Evolutionary conservation across 2,329 filamentous ascomycete species (phyloP).

Genomic region (Zymoseptoria brevis): DNA sequence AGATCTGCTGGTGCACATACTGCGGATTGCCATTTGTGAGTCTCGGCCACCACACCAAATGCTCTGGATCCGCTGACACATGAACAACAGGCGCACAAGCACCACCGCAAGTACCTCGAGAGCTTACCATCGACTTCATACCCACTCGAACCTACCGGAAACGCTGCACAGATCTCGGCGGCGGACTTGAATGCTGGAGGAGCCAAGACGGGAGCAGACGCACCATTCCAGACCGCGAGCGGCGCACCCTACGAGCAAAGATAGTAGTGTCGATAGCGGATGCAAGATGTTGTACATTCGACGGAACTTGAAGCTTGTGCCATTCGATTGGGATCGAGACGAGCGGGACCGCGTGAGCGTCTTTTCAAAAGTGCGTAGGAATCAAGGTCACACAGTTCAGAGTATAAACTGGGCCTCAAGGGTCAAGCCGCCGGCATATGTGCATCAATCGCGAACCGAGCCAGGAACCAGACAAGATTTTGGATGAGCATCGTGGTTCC

Average conservation of each 20-base stretch:
- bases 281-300: constrained; percentile 1
- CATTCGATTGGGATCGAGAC: background rate
- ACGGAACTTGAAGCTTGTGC: background rate
- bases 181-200: constrained; percentile 23
- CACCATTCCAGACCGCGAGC: constrained; percentile 46
- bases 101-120: constrained; percentile 77
- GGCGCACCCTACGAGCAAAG: constrained; percentile 53
- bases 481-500: too few relatives aligned
- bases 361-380: background rate
- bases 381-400: background rate
- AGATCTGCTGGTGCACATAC: constrained; percentile 85
- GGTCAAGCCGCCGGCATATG: too few relatives aligned
- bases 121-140: constrained; percentile 64
- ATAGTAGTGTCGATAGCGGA: constrained; percentile 32
- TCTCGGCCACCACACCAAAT: constrained; percentile 10
- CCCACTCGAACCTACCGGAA: constrained; percentile 58
- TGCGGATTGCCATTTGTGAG: constrained; percentile 89
- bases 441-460: too few relatives aligned
- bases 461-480: too few relatives aligned
- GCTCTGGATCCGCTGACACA: constrained; percentile 2
- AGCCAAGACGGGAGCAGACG: constrained; percentile 26
- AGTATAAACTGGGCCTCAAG: too few relatives aligned
- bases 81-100: constrained; percentile 67
- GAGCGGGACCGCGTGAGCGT: too few relatives aligned
- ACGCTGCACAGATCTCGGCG: constrained; percentile 52